Base-by-base conservation (phyloP, 2,329 filamentous ascomycete genomes). In the Gremmenia infestans region DNA sequence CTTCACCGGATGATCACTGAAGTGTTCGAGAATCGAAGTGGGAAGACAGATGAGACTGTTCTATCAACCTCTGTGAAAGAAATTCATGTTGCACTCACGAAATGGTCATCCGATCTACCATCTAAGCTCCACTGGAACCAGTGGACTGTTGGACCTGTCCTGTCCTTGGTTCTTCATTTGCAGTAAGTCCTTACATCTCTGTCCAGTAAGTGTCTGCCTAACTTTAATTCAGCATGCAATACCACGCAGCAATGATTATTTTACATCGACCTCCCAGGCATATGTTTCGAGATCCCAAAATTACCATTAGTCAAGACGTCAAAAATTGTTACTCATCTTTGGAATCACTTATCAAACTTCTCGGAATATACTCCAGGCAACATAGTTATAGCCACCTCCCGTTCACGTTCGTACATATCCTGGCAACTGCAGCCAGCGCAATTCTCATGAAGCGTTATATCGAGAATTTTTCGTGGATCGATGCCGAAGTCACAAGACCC, bases 201-300 rank as follows among this genome's bases (percentile, higher is more conserved):
- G 32, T 19, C 35, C 7, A 17, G 8, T 9, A 39, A 28, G n/a
- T 17, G 0, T 36, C 15, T 42, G 36, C 32, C 50, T 46, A 52
- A 32, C 28, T 28, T 9, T 12, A 28, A 22, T 4, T n/a, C 19
- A 62, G 60, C 59, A 76, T 80, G 72, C 63, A 75, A 15, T 79
- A 78, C 59, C 76, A 79, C 55, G 78, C 77, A 0, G 72, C 73
- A 48, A 78, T 79, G 75, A 78, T 78, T 19, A 78, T 80, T 49
- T 72, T 80, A 2, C 76, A 79, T 57, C 72, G 77, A 0, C 77
- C 77, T 2, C 76, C 77, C 1, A 72, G 70, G 2, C 72, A 76
- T 49, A 67, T 74, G 39, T 72, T 78, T 42, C 68, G 71, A 55
- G 73, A 73, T 37, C 68, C 70, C 1, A 72, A 68, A 1, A 70